phyloP scores from a whole-genome alignment of 257 asterid genomes.

The Verbena officinalis region DNA sequence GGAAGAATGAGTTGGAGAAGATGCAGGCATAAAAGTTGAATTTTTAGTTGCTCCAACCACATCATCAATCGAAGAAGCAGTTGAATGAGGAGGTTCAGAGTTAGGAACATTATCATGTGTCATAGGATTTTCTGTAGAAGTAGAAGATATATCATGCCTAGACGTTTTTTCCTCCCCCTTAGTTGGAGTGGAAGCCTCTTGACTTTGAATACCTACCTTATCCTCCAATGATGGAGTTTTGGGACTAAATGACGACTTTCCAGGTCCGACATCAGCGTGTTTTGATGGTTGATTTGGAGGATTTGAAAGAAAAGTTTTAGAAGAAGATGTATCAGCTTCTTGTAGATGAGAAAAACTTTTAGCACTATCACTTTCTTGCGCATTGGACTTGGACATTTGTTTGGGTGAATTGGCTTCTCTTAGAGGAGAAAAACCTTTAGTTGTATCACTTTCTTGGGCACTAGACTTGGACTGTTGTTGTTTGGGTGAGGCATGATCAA shows the following conservation, averaged over 20 bases:
- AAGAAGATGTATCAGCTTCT: slow-evolving; percentile 35
- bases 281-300: slow-evolving; percentile 42
- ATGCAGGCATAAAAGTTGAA: slow-evolving; percentile 35
- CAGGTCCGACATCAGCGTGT: slow-evolving; percentile 35
- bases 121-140: slow-evolving; percentile 18
- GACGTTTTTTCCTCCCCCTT: slow-evolving; percentile 26
- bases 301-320: slow-evolving; percentile 36
- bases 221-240: slow-evolving; percentile 45
- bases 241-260: slow-evolving; percentile 30
- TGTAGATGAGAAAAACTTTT: slow-evolving; percentile 31
- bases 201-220: slow-evolving; percentile 29
- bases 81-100: slow-evolving; percentile 26
- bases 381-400: slow-evolving; percentile 27
- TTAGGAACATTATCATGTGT: slow-evolving; percentile 29
- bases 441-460: slow-evolving; percentile 30
- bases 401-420: slow-evolving; percentile 35
- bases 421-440: slow-evolving; percentile 29
- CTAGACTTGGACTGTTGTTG: slow-evolving; percentile 29
- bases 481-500: slow-evolving; percentile 3
- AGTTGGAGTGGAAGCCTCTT: slow-evolving; percentile 32
- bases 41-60: slow-evolving; percentile 30
- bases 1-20: slow-evolving; percentile 36
- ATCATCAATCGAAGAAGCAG: slow-evolving; percentile 36
- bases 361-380: slow-evolving; percentile 29
- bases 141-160: slow-evolving; percentile 21